Evolutionary conservation across 2,329 filamentous ascomycete species (phyloP), one percentile per base, ranked within the genome.

Genomic region (Scortechinia acanthostroma): DNA sequence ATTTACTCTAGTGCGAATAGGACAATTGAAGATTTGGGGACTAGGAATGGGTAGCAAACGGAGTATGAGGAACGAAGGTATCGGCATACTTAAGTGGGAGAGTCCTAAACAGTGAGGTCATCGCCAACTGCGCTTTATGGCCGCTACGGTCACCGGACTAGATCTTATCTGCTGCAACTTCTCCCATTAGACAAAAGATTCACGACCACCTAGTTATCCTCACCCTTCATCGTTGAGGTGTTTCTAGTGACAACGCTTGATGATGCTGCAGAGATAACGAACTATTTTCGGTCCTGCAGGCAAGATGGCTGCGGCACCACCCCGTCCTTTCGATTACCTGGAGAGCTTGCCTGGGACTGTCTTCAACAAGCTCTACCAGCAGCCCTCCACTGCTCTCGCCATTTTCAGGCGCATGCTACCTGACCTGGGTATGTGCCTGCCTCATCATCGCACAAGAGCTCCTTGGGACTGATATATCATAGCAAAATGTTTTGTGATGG

Each of bases 341-440:
- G 81, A 88, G 65, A 69, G 73, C 46, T 74, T 86, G 52, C 78
- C 81, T 49, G 78, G 83, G 50, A 77, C 78, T 40, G 82, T 80
- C 48, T 86, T 87, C 60, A 76, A 72, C 58, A 76, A 78, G 60
- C 68, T 88, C 30, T 88, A 88, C 65, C 76, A 82, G 58, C 82
- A 86, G 63, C 84, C 84, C 20, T 83, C 82, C 22, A 87, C 84
- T 2, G 80, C 82, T 30, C 68, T 88, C 44, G 84, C 84, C 42
- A 81, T 88, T 49, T 88, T 88, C 60, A 73, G 84, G 55, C 83
- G 84, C 61, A 86, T 88, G 80, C 68, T 88, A 49, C 83, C 84
- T 50, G 80, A 86, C 61, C 60, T 88, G 49, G 83, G 79, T 83
- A 67, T 52, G 63, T 54, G 16, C 22, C 22, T 10, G 13, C 17